Evolutionary conservation across 1,284 basidiomycete species (phyloP), one percentile per base, ranked within the genome.

Genomic region (Boletellus deceptivus): DNA sequence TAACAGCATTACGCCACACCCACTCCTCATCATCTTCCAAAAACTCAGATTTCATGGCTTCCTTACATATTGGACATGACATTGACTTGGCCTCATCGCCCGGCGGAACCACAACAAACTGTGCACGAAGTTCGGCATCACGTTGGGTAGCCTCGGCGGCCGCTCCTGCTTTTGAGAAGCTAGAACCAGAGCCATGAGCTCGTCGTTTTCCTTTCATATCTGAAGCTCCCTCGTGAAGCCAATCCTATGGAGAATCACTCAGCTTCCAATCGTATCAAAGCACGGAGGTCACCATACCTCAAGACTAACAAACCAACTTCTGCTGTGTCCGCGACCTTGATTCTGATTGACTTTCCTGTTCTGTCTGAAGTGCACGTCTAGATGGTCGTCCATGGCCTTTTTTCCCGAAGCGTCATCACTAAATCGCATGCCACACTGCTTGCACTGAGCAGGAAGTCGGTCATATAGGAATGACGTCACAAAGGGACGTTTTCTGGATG

Each of bases 11-110:
- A 62, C 80, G 82, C 93, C 94, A 99, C 17, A 98, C 89, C 95
- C 96, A 99, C 60, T 98, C 97, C 73, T 99, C 97, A 56, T 97
- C 94, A 49, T 98, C 95, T 67, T 99, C 94, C 52, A 86, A 75
- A 71, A 93, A 98, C 72, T 98, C 96, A 57, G 87, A 84, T 75
- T 93, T 92, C 71, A 99, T 81, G 49, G 71, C 72, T 71, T 99
- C 97, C 76, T 98, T 97, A 82, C 97, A 99, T 56, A 99, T 93
- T 16, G 93, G 93, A 75, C 97, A 99, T 39, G 89, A 86, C 57
- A 89, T 75, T 46, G 76, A 70, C 65, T 83, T 86, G 48, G 88
- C 85, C 67, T 94, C 91, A 68, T 92, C 85, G 58, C 86, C 91
- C 18, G 89, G 78, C 31, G 94, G 94, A 27, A 95, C 90, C 57